Percentiles rank a stretch among this genome's conserved stretches.
Conservation (phyloP, 2,329 filamentous ascomycete species). For the Paecilomyces dactylethromorphus region DNA sequence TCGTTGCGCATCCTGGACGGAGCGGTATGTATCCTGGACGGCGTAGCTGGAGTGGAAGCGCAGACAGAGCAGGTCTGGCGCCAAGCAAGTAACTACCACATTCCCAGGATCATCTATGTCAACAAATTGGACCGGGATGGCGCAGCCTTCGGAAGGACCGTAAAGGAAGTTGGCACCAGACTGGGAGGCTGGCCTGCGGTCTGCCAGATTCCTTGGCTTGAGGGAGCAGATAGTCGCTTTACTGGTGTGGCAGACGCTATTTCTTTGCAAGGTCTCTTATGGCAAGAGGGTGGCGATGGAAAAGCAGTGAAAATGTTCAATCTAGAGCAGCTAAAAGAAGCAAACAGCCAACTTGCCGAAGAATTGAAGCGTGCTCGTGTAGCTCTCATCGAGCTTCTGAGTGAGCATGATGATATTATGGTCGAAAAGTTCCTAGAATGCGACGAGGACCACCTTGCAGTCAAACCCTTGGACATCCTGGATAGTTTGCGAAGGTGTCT, state of each 20-base stretch:
- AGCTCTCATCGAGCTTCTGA: conserved; percentile 74
- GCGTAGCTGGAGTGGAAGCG: conserved; percentile 88
- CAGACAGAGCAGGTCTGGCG: conserved; percentile 96
- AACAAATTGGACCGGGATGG: conserved; percentile 84
- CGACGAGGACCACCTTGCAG: conserved; percentile 63
- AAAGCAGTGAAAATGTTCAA: conserved; percentile 53
- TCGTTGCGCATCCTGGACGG: conserved; percentile 84
- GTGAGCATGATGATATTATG: conserved; percentile 80
- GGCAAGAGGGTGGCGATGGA: conserved; percentile 61
- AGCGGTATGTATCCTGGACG: conserved; percentile 87
- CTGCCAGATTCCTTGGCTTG: conserved; percentile 94
- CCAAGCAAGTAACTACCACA: conserved; percentile 77
- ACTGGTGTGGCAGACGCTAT: conserved; percentile 81
- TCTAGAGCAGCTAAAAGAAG: conserved; percentile 46
- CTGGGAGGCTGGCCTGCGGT: conserved; percentile 81
- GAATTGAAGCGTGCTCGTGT: conserved; percentile 72
- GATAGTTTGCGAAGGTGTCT: conserved; percentile 69
- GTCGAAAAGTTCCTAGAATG: conserved; percentile 77
- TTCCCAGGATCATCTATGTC: conserved; percentile 74
- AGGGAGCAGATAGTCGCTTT: conserved; percentile 63
- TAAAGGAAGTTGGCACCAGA: conserved; percentile 75
- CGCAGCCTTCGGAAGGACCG: conserved; percentile 73
- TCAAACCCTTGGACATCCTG: conserved; percentile 61
- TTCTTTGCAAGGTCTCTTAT: conserved; percentile 66
- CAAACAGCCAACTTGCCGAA: conserved; percentile 46